Evolutionary conservation across 1,139 yeast genomes (phyloP).

Genomic region (Yamadazyma atmosphaerica): DNA sequence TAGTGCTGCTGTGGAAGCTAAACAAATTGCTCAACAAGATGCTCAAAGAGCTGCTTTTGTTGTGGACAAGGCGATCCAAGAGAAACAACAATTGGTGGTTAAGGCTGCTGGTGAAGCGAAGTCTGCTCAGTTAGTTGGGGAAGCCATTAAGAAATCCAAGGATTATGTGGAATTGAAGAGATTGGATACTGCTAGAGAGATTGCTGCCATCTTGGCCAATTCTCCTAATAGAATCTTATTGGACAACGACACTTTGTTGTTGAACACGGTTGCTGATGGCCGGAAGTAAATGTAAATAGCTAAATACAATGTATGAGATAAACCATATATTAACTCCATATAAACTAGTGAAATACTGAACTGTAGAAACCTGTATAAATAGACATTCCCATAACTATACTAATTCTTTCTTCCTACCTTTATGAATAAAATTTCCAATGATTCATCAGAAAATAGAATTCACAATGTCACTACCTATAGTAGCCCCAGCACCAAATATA

Average conservation of each 20-base stretch:
- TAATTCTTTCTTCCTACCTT: too few species aligned
- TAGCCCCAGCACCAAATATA: conserved; percentile 96
- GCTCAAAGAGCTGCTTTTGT: conserved; percentile 97
- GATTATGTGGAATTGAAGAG: conserved; percentile 96
- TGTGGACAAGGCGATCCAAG: conserved; percentile 96
- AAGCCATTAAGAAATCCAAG: conserved; percentile 92
- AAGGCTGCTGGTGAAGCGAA: conserved; percentile 98
- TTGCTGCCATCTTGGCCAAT: conserved; percentile 78
- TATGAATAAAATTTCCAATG: too few species aligned
- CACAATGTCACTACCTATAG: conserved; percentile 84
- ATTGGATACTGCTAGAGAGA: conserved; percentile 95
- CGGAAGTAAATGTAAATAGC: conserved; percentile 31
- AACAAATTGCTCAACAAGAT: conserved; percentile 99
- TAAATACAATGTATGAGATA: too few species aligned
- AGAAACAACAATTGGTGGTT: conserved; percentile 93
- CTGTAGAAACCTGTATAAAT: neutral
- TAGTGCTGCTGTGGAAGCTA: conserved; percentile 96
- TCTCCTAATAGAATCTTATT: conserved; percentile 91
- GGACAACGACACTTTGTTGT: conserved; percentile 87
- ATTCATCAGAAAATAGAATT: conserved; percentile 69
- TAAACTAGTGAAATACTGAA: too few species aligned
- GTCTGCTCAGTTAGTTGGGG: conserved; percentile 98
- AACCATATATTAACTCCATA: too few species aligned
- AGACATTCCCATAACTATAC: conserved; percentile 2
- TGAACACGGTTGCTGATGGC: conserved; percentile 80